These are phyloP conservation scores for Halenospora varia DNA, from an alignment of 495 filamentous ascomycete species.

Conservation along the genomic window DNA sequence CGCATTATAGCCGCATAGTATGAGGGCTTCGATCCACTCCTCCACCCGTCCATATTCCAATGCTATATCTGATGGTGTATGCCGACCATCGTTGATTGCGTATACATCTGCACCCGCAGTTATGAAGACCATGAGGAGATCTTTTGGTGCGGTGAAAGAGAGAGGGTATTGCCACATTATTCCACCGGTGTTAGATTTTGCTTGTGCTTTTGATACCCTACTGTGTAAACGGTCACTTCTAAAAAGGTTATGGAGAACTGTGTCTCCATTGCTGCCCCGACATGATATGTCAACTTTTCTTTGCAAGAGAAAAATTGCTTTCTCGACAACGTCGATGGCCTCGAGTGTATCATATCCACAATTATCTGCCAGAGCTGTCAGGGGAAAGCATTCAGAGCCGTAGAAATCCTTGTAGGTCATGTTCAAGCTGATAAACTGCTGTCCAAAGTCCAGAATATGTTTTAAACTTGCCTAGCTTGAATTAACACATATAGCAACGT, in stretches of 20 bases:
- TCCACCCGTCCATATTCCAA: background rate
- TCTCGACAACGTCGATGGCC: conserved; percentile 10
- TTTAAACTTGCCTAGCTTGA: background rate
- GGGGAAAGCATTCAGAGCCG: background rate
- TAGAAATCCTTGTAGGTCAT: background rate
- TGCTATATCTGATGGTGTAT: background rate
- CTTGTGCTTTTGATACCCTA: background rate
- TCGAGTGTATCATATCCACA: conserved; percentile 1
- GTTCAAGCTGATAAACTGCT: background rate
- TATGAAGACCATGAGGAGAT: conserved; percentile 2
- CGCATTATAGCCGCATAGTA: background rate
- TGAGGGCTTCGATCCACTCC: conserved; percentile 9
- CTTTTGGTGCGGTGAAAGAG: conserved; percentile 1
- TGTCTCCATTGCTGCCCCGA: conserved; percentile 1
- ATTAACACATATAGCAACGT: background rate
- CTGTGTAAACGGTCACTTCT: background rate
- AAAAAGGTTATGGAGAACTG: conserved; percentile 12
- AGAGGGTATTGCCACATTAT: background rate
- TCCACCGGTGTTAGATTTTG: too few relatives aligned
- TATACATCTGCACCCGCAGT: conserved; percentile 4
- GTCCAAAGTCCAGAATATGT: conserved; percentile 1
- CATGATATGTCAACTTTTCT: background rate
- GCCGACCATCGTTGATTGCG: background rate
- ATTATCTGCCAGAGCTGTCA: conserved; percentile 1
- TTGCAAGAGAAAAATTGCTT: conserved; percentile 12